These are phyloP conservation scores for Stereocaulon alpinum DNA, from an alignment of 495 filamentous ascomycete genomes.

Conservation along the genomic window DNA sequence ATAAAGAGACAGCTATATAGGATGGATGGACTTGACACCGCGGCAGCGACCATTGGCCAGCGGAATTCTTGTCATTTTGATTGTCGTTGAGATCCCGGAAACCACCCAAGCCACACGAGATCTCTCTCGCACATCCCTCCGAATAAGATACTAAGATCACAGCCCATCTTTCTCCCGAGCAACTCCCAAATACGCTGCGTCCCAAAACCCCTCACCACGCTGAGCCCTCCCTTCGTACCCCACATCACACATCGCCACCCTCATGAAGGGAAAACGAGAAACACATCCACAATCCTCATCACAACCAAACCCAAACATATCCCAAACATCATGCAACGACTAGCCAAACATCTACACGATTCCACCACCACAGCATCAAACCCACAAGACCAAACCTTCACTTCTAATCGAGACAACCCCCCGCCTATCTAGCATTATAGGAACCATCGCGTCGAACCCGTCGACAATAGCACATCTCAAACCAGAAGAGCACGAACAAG, in stretches of 20 bases:
- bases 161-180: no score
- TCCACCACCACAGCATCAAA: background rate
- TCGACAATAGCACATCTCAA: background rate
- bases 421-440: background rate
- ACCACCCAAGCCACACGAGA: no score
- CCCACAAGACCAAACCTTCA: background rate
- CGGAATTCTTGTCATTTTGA: no score
- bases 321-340: background rate
- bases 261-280: background rate
- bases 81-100: no score
- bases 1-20: no score
- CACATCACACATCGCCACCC: background rate
- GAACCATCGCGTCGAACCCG: background rate
- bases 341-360: constrained; percentile 3
- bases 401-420: background rate
- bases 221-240: background rate
- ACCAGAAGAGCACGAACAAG: background rate
- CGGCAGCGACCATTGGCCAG: no score
- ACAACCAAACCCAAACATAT: background rate
- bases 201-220: no score
- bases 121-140: no score
- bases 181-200: no score
- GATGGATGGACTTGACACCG: no score
- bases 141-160: no score
- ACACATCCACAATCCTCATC: background rate